Conservation (phyloP, 306 rosid genomes). For the Prunus padus region DNA sequence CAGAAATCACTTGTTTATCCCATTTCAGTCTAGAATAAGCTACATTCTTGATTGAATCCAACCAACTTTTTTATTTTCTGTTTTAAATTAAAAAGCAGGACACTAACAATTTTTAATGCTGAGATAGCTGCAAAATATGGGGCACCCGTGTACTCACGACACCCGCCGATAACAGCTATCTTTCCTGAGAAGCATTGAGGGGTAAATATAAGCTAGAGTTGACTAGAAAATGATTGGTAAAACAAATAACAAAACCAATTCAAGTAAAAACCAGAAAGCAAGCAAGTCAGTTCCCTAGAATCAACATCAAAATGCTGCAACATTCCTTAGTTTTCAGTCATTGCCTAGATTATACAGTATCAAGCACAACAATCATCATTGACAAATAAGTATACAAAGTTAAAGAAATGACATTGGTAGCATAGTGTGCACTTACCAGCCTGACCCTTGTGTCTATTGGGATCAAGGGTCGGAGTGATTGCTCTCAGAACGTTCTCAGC, state of each 20-base stretch:
- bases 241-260: not conserved
- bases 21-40: not conserved
- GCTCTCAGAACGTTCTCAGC: conserved; percentile 57
- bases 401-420: not conserved
- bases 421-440: conserved; percentile 52
- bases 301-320: not conserved
- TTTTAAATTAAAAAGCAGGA: not conserved
- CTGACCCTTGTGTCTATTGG: conserved; percentile 73
- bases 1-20: not conserved
- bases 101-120: conserved; percentile 77
- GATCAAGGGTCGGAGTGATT: conserved; percentile 73
- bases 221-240: not conserved
- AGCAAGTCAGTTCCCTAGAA: not conserved
- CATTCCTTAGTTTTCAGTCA: not conserved
- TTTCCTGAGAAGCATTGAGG: conserved; percentile 60
- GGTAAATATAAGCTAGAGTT: conserved; percentile 12
- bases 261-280: not conserved
- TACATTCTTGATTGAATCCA: conserved; percentile 9
- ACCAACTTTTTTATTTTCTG: not conserved
- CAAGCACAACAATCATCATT: not conserved
- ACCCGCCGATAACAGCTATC: conserved; percentile 89
- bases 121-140: conserved; percentile 97
- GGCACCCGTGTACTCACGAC: conserved; percentile 99
- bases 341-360: not conserved
- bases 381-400: not conserved